phyloP scores from a whole-genome alignment of 2,329 filamentous ascomycete genomes.

The Microdochium trichocladiopsis region DNA sequence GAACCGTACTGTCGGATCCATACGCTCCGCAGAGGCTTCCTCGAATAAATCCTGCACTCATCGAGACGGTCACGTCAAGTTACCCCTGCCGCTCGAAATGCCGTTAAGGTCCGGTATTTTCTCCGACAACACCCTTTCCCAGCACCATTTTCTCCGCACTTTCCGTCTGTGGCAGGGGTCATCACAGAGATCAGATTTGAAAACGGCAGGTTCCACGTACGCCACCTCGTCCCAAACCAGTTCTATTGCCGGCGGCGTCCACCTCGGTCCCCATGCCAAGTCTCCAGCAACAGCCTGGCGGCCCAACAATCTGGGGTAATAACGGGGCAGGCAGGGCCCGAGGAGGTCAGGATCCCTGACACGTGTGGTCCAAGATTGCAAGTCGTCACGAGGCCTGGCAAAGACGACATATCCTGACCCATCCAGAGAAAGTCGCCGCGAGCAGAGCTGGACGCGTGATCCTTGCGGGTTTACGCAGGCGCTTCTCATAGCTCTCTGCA shows the following conservation, averaged over 20 bases:
- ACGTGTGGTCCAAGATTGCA: not conserved
- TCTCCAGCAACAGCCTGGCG: not conserved
- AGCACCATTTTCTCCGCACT: not conserved
- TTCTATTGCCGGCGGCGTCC: not conserved
- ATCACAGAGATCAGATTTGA: not conserved
- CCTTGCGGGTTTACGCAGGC: not conserved
- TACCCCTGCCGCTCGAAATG: not conserved
- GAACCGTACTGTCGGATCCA: not conserved
- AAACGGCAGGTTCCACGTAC: not conserved
- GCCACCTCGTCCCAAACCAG: not conserved
- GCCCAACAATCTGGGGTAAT: not conserved
- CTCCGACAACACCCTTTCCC: not conserved
- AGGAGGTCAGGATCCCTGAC: not conserved
- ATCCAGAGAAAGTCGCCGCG: not conserved
- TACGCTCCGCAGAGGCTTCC: not conserved
- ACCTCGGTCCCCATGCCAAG: not conserved
- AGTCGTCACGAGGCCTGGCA: not conserved
- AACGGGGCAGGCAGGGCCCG: not conserved
- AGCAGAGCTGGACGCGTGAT: not conserved
- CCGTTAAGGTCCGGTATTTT: not conserved
- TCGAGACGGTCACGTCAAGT: not conserved
- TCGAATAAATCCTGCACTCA: not conserved
- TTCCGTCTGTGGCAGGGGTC: not conserved
- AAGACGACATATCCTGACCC: not conserved
- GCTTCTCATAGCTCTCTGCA: not conserved